Conservation (phyloP, 352 stramenopile species). For the Phytophthora melonis region DNA sequence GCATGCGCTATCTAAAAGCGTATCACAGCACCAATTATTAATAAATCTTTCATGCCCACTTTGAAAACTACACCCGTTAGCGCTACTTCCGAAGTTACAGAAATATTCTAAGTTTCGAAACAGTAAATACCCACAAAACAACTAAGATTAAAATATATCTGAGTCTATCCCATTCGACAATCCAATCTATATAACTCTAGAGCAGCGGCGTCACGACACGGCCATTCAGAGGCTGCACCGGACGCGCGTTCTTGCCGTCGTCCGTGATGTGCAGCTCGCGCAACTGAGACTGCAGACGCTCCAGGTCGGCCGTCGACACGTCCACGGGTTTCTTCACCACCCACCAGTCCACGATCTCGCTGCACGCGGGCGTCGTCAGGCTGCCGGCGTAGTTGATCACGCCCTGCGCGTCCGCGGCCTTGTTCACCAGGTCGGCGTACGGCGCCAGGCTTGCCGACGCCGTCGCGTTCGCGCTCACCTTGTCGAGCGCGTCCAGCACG, state of each 20-base stretch:
- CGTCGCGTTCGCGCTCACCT: constrained; percentile 22
- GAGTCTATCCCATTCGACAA: too few relatives aligned
- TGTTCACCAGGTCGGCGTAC: constrained; percentile 34
- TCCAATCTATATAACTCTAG: background rate
- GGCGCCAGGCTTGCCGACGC: constrained; percentile 15
- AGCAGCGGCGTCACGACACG: constrained; percentile 21
- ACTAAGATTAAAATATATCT: too few relatives aligned
- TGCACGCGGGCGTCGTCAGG: constrained; percentile 60
- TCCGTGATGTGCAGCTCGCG: constrained; percentile 37
- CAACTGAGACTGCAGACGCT: constrained; percentile 34
- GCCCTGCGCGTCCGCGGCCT: constrained; percentile 10
- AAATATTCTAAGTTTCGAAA: too few relatives aligned
- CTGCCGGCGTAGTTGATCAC: constrained; percentile 67
- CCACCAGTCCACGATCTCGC: constrained; percentile 64
- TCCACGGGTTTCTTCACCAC: constrained; percentile 56
- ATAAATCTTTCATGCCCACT: too few relatives aligned
- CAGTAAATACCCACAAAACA: too few relatives aligned
- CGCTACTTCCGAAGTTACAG: too few relatives aligned
- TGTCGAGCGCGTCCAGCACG: constrained; percentile 34
- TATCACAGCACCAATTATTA: too few relatives aligned
- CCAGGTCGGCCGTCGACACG: constrained; percentile 44
- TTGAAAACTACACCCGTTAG: too few relatives aligned
- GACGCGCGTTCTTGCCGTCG: constrained; percentile 46
- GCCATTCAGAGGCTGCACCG: constrained; percentile 46
- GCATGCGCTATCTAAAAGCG: too few relatives aligned